phyloP scores from a whole-genome alignment of 805 yeast genomes.

The Starmerella kuoi region DNA sequence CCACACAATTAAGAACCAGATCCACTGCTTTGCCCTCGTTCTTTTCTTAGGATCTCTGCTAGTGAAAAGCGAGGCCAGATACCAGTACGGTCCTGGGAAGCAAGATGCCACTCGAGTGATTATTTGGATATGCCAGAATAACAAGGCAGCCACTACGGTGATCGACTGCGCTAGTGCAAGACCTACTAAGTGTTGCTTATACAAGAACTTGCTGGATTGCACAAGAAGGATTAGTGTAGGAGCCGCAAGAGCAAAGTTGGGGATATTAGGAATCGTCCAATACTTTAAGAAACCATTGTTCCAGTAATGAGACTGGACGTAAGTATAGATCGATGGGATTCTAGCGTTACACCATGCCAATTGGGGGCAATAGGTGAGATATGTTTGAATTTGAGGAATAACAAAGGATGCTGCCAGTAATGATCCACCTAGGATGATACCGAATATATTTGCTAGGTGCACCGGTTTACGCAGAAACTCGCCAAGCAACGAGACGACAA shows the following conservation, averaged over 20 bases:
- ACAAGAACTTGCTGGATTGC: slow-evolving; percentile 28
- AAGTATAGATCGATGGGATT: slow-evolving; percentile 51
- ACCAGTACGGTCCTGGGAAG: slow-evolving; percentile 68
- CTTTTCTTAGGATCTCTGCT: slow-evolving; percentile 16
- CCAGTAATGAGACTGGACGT: slow-evolving; percentile 78
- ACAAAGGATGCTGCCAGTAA: slow-evolving; percentile 39
- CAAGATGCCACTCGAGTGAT: slow-evolving; percentile 68
- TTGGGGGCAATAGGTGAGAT: slow-evolving; percentile 52
- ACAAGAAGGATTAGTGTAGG: slow-evolving; percentile 48
- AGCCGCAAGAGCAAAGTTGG: slow-evolving; percentile 64
- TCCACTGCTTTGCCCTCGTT: slow-evolving; percentile 30
- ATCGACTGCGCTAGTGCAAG: slow-evolving; percentile 27
- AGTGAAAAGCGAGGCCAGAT: slow-evolving; percentile 35
- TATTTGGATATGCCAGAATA: slow-evolving; percentile 76
- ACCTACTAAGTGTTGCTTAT: slow-evolving; percentile 25
- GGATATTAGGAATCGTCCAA: slow-evolving; percentile 72
- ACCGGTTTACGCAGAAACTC: slow-evolving; percentile 1
- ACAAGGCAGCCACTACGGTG: slow-evolving; percentile 40
- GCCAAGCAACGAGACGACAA: slow-evolving; percentile 26
- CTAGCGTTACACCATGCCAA: slow-evolving; percentile 51
- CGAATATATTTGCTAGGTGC: slow-evolving; percentile 10
- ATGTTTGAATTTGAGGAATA: slow-evolving; percentile 42
- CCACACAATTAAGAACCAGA: slow-evolving; percentile 51
- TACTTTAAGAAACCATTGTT: slow-evolving; percentile 65
- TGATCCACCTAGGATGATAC: slow-evolving; percentile 43